Evolutionary conservation across 2,329 filamentous ascomycete species (phyloP).

Genomic region (Trichoderma harzianum): DNA sequence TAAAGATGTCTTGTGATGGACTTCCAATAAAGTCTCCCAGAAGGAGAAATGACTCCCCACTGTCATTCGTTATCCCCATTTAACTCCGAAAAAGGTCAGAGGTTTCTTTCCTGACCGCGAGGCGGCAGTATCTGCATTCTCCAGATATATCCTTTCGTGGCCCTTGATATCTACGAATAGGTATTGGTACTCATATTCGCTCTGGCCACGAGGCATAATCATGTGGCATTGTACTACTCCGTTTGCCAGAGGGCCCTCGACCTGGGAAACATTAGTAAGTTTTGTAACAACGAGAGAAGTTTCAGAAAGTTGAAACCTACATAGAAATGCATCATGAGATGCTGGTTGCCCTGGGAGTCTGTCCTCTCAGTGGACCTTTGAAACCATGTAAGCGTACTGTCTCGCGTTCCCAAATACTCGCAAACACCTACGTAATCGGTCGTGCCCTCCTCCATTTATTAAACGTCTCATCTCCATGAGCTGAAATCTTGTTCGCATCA

Average conservation of each 20-base stretch:
- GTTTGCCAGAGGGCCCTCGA: slow-evolving; percentile 71
- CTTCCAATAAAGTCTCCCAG: background rate
- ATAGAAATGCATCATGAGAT: slow-evolving; percentile 82
- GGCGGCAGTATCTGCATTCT: slow-evolving; percentile 51
- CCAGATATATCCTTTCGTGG: slow-evolving; percentile 61
- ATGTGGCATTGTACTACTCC: slow-evolving; percentile 78
- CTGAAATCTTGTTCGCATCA: slow-evolving; percentile 68
- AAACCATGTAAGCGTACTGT: slow-evolving; percentile 27
- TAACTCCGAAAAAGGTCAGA: slow-evolving; percentile 60
- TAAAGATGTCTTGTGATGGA: background rate
- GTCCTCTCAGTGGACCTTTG: slow-evolving; percentile 62
- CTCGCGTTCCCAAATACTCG: background rate
- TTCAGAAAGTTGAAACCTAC: slow-evolving; percentile 41
- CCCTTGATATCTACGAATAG: slow-evolving; percentile 78
- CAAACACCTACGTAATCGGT: slow-evolving; percentile 51
- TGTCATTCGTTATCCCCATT: slow-evolving; percentile 42
- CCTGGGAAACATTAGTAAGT: slow-evolving; percentile 41
- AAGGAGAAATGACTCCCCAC: background rate
- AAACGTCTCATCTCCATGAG: slow-evolving; percentile 75
- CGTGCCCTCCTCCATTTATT: slow-evolving; percentile 75
- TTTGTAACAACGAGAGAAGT: background rate
- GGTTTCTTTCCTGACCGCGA: slow-evolving; percentile 39
- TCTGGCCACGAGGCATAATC: slow-evolving; percentile 60
- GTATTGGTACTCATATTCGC: slow-evolving; percentile 74
- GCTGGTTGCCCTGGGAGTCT: slow-evolving; percentile 72